Percentiles rank a stretch among this genome's conserved stretches.
These are phyloP conservation scores for Chaetoceros muelleri DNA, from an alignment of 108 stramenopile species.

Conservation along the genomic window DNA sequence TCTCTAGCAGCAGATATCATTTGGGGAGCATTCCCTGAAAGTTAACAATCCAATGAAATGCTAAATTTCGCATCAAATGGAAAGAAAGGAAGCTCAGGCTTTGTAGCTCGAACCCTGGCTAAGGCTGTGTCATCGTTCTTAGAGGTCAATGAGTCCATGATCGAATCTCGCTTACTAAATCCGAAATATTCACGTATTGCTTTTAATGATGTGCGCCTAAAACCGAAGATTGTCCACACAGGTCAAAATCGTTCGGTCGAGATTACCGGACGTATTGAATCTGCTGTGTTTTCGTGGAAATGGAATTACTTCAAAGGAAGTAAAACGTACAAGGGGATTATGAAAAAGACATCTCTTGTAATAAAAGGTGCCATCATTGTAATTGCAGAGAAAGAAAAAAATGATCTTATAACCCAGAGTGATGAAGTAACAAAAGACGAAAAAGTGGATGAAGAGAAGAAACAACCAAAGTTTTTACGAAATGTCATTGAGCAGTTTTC, in stretches of 20 bases:
- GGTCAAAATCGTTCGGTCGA: neutral
- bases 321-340: neutral
- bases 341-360: neutral
- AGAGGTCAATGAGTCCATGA: neutral
- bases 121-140: neutral
- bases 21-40: no score
- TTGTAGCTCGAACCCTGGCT: neutral
- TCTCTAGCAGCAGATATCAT: no score
- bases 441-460: neutral
- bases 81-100: no score
- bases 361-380: neutral
- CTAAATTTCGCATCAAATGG: no score
- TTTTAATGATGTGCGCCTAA: neutral
- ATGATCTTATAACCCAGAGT: no score
- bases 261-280: neutral
- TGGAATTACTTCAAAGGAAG: neutral
- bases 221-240: neutral
- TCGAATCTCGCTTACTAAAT: neutral
- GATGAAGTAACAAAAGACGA: no score
- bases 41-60: no score
- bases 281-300: neutral
- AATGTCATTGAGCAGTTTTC: neutral
- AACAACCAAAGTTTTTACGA: neutral
- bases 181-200: neutral
- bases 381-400: no score